Evolutionary conservation across 2,329 filamentous ascomycete species (phyloP), one percentile per base, ranked within the genome.

Genomic region (Microcyclosporella mali): DNA sequence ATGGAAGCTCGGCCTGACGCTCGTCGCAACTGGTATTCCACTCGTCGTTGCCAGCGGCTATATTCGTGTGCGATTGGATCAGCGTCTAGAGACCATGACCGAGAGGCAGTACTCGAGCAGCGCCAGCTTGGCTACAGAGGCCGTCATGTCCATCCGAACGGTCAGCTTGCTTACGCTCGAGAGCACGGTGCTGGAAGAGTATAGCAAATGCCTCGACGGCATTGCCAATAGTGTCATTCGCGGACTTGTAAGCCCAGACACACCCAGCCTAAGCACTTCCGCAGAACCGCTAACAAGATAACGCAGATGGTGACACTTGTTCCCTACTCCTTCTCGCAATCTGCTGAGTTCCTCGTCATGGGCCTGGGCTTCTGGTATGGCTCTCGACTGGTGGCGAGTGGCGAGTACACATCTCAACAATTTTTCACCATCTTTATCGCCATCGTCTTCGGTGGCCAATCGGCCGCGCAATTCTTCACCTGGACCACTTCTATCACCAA

Each of bases 401-500:
- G 56, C 7, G 58, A 65, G 33, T 64, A 64, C 47, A 56, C 49
- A 3, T 48, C 50, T 6, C 43, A 63, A 2, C 60, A 71, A 14
- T 79, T 79, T 56, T 78, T 77, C 55, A 67, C 75, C 2, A 68
- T 76, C 29, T 84, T 82, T 59, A 78, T 84, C 61, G 77, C 80
- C 0, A 40, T 56, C 9, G 74, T 84, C 19, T 77, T 85, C 50
- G 81, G 81, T 1, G 79, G 78, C 9, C 80, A 88, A 61, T 70
- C 72, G 0, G 80, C 82, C 0, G 83, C 81, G 1, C 75, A 82
- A 49, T 78, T 81, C 41, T 77, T 88, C 50, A 76, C 76, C 33
- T 82, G 84, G 49, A 77, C 57, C 50, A 62, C 46, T 1, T 56
- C 53, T 2, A 59, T 66, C 37, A 63, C 63, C 3, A 63, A 64